These are phyloP conservation scores for Stephania yunnanensis DNA, from an alignment of 164 flowering plant species.

Conservation along the genomic window DNA sequence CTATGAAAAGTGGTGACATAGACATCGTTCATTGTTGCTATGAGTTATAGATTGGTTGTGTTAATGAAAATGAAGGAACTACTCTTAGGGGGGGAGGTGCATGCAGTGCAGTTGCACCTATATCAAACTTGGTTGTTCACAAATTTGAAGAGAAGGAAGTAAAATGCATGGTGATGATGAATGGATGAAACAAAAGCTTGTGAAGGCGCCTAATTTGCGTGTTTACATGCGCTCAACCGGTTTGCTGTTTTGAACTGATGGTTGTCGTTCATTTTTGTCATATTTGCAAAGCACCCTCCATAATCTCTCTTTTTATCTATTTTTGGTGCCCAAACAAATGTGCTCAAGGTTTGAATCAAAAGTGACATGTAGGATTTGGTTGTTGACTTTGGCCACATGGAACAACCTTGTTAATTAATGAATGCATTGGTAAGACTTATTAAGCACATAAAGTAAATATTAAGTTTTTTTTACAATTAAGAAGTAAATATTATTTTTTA, in stretches of 20 bases:
- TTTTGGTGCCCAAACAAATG: not conserved
- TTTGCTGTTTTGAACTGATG: slow-evolving; percentile 16
- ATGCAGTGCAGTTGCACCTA: not conserved
- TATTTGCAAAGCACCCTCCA: not conserved
- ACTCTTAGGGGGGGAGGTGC: not conserved
- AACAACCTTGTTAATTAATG: too few species aligned
- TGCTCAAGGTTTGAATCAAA: slow-evolving; percentile 2
- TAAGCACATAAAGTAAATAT: too few species aligned
- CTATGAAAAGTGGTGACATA: slow-evolving; percentile 5
- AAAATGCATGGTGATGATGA: not conserved
- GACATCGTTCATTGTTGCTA: slow-evolving; percentile 6
- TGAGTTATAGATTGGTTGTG: not conserved
- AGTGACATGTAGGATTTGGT: not conserved
- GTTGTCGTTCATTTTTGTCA: slow-evolving; percentile 12
- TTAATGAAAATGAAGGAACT: not conserved
- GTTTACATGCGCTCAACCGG: not conserved
- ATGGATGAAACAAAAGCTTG: not conserved
- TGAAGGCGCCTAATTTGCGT: not conserved
- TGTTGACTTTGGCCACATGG: slow-evolving; percentile 10
- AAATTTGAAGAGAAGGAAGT: slow-evolving; percentile 1
- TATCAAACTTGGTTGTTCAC: not conserved
- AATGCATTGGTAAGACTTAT: too few species aligned
- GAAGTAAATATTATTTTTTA: too few species aligned
- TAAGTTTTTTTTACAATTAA: too few species aligned
- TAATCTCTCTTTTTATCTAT: not conserved